Evolutionary conservation across 768 basidiomycete genomes (phyloP), one percentile per base, ranked within the genome.

Genomic region (Sarcodon aspratus): DNA sequence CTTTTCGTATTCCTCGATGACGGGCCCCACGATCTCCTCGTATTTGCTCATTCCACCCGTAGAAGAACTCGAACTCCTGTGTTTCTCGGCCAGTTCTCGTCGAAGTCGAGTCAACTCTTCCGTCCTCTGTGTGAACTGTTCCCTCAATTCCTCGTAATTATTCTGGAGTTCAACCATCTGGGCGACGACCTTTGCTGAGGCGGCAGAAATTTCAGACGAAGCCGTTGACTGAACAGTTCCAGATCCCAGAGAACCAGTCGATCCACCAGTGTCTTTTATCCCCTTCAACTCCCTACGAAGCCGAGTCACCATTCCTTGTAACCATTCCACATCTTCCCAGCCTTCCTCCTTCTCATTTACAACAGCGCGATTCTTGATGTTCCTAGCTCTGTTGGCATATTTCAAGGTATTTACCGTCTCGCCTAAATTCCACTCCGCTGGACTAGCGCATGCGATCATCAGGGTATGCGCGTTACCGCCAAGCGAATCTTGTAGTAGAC

Each of bases 1-100:
- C 72, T 95, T 92, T 72, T 99, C 95, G 65, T 99, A 99, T 67
- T 97, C 93, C 66, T 96, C 89, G 46, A 99, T 96, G 56, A 99
- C 93, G 2, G 95, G 95, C 12, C 92, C 94, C 17, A 98, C 94
- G 53, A 87, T 92, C 65, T 91, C 90, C 59, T 91, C 90, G 58
- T 91, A 91, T 58, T 82, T 84, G 51, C 55, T 57, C 56, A 57
- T 42, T 42, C 27, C 17, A n/a, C 40, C 40, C 3, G 13, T 13
- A 13, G 40, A 17, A 42, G 7, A 17, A 9, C 17, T 15, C 9
- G 40, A 42, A 54, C 61, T 62, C 8, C 73, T 81, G 3, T 81
- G 86, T 60, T 72, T 78, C 59, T 87, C 85, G 36, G 85, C 87
- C 17, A 89, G 73, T 58, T 89, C 87, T 46, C 82, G 74, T 45